Evolutionary conservation across 169 alveolate genomes (phyloP), one percentile per base, ranked within the genome.

Genomic region (Plasmodium malariae): DNA sequence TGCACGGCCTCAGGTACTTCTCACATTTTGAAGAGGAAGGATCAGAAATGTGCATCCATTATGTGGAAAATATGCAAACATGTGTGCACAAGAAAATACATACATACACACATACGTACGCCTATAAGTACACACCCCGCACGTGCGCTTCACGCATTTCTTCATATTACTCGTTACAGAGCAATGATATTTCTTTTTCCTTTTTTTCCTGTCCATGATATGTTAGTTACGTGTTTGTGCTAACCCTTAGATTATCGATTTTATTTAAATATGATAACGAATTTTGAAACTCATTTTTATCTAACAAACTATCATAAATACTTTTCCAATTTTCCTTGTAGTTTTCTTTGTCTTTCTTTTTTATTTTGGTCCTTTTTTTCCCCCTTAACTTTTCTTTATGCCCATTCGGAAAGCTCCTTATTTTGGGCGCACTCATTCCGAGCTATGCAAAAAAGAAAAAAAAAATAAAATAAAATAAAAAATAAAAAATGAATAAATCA

Each of bases 271-370:
- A 67, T 3, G 63, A 32, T 26, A 67, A 21, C 12, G 91, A 55
- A 21, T 67, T 37, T 19, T 55, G 74, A 26, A 68, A 54, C 30
- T 83, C 91, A 28, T 68, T 68, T 67, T 68, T 83, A 19, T 67
- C 86, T 32, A 83, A 55, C 7, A 83, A 36, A 37, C 73, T 83
- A 26, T 83, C 78, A 57, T 83, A 83, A 40, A 83, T 83, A 40
- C 68, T 65, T 68, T 70, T 83, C 91, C 91, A 83, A 48, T 83
- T 83, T 37, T 83, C 86, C 19, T 68, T 83, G 59, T 67, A 83
- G 28, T 57, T 83, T 60, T 68, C 69, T 51, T 55, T 68, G 59
- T 51, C 36, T 45, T 69, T 65, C 51, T 68, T 68, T 24, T 54
- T 67, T 34, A 34, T 80, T 54, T 43, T 63, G n/a, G n/a, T n/a